Percentiles rank a stretch among this genome's conserved stretches.
phyloP scores from a whole-genome alignment of 805 yeast genomes.

The Saturnispora sekii region DNA sequence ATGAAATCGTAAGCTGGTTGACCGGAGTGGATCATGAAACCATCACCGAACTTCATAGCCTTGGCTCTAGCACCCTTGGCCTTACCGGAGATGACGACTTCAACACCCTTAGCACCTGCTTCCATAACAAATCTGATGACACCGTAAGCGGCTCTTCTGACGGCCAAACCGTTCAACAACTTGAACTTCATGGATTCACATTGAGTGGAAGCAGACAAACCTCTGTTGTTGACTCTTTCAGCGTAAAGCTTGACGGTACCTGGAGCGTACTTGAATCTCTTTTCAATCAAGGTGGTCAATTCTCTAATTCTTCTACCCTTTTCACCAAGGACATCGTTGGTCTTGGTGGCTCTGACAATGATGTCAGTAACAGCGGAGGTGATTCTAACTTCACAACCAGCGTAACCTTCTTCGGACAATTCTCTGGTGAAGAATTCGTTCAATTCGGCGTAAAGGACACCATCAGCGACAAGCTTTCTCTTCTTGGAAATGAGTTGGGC shows the following conservation, averaged over 20 bases:
- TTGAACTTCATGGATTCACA: conserved; percentile 98
- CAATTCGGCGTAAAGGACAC: conserved; percentile 99
- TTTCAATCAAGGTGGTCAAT: conserved; percentile 93
- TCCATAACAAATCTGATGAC: conserved; percentile 99
- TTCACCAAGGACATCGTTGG: conserved; percentile 98
- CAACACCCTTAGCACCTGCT: conserved; percentile 99
- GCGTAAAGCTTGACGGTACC: conserved; percentile 93
- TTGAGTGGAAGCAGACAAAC: conserved; percentile 98
- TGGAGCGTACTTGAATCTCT: conserved; percentile 95
- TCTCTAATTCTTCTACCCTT: conserved; percentile 99
- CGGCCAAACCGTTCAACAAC: conserved; percentile 96
- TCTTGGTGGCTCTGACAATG: conserved; percentile 97
- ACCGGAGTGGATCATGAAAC: conserved; percentile 99
- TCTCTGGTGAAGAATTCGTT: conserved; percentile 99
- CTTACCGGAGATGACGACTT: conserved; percentile 99
- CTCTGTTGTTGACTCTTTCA: conserved; percentile 99
- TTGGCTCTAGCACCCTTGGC: conserved; percentile 99
- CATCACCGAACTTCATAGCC: conserved; percentile 99
- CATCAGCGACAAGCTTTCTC: conserved; percentile 99
- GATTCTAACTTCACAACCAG: conserved; percentile 99
- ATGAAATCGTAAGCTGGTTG: conserved; percentile 99
- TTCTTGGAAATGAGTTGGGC: conserved; percentile 71
- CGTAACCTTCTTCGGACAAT: conserved; percentile 99
- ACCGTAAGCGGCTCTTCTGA: conserved; percentile 99
- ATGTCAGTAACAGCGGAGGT: conserved; percentile 98